Evolutionary conservation across 2,329 filamentous ascomycete species (phyloP), one percentile per base, ranked within the genome.

Genomic region (Chalaropsis thielavioides): DNA sequence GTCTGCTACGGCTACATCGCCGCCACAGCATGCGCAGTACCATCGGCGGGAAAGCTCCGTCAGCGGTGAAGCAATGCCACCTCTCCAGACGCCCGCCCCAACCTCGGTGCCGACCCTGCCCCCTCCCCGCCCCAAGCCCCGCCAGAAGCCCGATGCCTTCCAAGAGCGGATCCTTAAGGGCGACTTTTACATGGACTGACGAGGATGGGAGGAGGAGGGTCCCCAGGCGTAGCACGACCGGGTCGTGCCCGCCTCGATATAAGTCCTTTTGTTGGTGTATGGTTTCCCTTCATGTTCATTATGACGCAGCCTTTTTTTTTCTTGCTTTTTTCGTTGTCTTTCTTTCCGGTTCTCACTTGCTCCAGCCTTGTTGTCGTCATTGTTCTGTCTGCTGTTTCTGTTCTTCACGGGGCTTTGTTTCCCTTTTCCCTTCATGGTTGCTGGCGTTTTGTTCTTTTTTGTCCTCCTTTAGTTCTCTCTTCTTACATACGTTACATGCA

Each of bases 151-250:
- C 38, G 94, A 99, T 77, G 88, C 88, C 68, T 94, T 96, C 78
- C 92, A 96, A 76, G 94, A 99, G 81, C 85, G 95, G 70, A 97
- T 99, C 71, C 81, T 99, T 70, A 94, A 96, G 78, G 94, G 92
- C 58, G 94, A 99, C 72, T 97, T 99, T 72, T 94, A 94, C 78
- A 96, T 97, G 91, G 92, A 96, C 73, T 96, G 80, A 80, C 67
- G 51, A 31, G 27, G 11, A 31, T 13, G 54, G 8, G n/a, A 38
- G n/a, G 15, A 11, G 13, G 54, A 38, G 24, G 13, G 38, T 10
- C 27, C 11, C n/a, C 19, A 40, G 43, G 24, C 15, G 2, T n/a
- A 58, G 8, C 4, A 15, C 19, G n/a, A 6, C n/a, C 10, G 27
- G 3, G 17, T 38, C 27, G 35, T 13, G 27, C n/a, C 54, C n/a